A percentile compares a stretch with the other conserved stretches of the same genome.
Evolutionary conservation across 768 basidiomycete species (phyloP).

Genomic region (Phlebiopsis gigantea): DNA sequence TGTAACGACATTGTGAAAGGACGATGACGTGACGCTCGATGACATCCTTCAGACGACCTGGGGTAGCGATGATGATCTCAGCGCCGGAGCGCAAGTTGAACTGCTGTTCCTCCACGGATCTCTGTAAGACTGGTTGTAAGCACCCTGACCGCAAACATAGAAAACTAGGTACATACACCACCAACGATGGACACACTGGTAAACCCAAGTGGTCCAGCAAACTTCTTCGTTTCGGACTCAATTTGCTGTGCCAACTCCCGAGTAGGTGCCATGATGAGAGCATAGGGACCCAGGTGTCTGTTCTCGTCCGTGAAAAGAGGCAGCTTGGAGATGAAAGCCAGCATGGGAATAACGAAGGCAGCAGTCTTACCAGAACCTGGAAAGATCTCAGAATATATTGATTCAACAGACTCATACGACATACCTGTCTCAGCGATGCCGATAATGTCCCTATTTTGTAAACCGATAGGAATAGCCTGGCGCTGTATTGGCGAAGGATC

Average conservation of each 20-base stretch:
- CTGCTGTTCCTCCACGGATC: conserved; percentile 95
- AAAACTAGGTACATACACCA: conserved; percentile 54
- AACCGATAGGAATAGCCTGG: conserved; percentile 97
- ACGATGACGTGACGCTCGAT: conserved; percentile 95
- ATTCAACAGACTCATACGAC: conserved; percentile 17
- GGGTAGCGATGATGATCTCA: conserved; percentile 97
- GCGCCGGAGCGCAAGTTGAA: conserved; percentile 98
- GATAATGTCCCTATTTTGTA: conserved; percentile 95
- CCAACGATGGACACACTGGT: conserved; percentile 97
- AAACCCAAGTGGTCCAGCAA: conserved; percentile 85
- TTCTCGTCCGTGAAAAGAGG: conserved; percentile 89
- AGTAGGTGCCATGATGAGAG: conserved; percentile 93
- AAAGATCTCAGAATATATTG: background rate
- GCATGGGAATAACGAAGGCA: conserved; percentile 97
- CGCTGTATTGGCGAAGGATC: conserved; percentile 97
- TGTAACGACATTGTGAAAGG: conserved; percentile 93
- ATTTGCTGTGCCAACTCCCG: conserved; percentile 98
- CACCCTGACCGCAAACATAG: conserved; percentile 7
- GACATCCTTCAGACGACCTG: conserved; percentile 96
- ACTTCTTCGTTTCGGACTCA: conserved; percentile 87
- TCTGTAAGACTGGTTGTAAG: conserved; percentile 34
- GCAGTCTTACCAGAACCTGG: conserved; percentile 98
- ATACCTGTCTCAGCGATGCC: conserved; percentile 97
- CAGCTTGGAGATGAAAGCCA: conserved; percentile 85
- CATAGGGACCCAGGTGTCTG: conserved; percentile 89